Conservation (phyloP, 75 land plant species). For the Selaginella moellendorffii region DNA sequence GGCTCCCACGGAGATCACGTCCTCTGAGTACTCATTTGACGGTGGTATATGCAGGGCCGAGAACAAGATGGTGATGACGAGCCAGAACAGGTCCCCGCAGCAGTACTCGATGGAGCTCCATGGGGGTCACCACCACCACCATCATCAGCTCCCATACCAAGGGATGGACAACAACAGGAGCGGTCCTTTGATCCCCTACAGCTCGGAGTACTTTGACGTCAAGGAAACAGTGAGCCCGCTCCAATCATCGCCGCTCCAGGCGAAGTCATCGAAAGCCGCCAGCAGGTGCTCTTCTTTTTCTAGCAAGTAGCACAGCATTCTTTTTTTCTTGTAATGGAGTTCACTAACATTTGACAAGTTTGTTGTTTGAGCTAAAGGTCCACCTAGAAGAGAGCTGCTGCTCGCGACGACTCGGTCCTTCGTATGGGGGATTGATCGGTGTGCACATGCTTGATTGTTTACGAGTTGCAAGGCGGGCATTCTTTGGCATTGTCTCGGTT, state of each 20-base stretch:
- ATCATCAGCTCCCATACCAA: too few species aligned
- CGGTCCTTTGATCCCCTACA: conserved; percentile 2
- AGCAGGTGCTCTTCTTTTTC: conserved; percentile 10
- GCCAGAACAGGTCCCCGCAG: too few species aligned
- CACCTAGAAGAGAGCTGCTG: background rate
- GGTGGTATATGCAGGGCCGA: background rate
- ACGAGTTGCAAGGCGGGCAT: too few species aligned
- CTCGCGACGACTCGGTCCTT: too few species aligned
- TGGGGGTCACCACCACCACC: too few species aligned
- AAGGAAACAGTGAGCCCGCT: conserved; percentile 1
- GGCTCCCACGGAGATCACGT: background rate
- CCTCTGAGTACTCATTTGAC: conserved; percentile 1
- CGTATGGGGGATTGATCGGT: background rate
- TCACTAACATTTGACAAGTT: background rate
- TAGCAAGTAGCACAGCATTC: background rate
- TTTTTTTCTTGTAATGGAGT: background rate
- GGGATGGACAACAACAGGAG: background rate
- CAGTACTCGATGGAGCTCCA: background rate
- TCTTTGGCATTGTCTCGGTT: too few species aligned
- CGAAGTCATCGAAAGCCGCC: background rate
- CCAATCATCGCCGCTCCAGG: conserved; percentile 1
- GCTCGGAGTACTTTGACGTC: conserved; percentile 8
- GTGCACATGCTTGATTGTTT: too few species aligned
- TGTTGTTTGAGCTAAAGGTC: background rate
- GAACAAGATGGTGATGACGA: background rate